phyloP scores from a whole-genome alignment of 306 rosid genomes.

The Biancaea sappan region DNA sequence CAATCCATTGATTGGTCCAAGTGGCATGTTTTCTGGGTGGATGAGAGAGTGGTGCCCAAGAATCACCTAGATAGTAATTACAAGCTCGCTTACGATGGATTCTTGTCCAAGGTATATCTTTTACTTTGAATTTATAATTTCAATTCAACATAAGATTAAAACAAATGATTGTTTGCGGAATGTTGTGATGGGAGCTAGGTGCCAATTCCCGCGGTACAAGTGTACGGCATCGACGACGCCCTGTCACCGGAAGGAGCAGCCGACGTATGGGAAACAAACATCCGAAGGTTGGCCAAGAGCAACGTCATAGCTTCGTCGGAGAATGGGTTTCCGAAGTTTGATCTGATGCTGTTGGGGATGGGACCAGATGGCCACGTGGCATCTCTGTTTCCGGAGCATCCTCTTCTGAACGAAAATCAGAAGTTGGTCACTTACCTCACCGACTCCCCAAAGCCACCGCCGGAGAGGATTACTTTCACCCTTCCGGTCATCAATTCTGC shows the following conservation, averaged over 20 bases:
- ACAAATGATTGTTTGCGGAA: neutral
- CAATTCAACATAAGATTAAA: too few species aligned
- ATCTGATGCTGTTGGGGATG: conserved; percentile 73
- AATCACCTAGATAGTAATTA: conserved; percentile 66
- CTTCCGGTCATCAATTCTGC: conserved; percentile 67
- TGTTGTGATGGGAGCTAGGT: conserved; percentile 40
- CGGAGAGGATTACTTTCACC: conserved; percentile 67
- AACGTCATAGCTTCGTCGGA: conserved; percentile 45
- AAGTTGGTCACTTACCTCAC: conserved; percentile 60
- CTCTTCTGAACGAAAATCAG: conserved; percentile 49
- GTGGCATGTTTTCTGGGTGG: conserved; percentile 73
- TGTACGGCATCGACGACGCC: conserved; percentile 61
- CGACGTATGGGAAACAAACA: conserved; percentile 59
- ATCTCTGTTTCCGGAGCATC: conserved; percentile 70
- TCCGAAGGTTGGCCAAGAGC: conserved; percentile 47
- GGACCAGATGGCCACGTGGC: conserved; percentile 83
- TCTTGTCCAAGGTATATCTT: conserved; percentile 55
- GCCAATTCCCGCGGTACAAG: conserved; percentile 43
- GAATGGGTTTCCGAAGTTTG: conserved; percentile 60
- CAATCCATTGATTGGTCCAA: conserved; percentile 58
- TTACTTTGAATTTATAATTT: too few species aligned
- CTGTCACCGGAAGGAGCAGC: conserved; percentile 75
- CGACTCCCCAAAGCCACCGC: conserved; percentile 74
- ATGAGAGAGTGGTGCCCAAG: conserved; percentile 68
- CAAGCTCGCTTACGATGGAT: conserved; percentile 62